These are phyloP conservation scores for Phytophthora gonapodyides DNA, from an alignment of 352 stramenopile species.

Conservation along the genomic window DNA sequence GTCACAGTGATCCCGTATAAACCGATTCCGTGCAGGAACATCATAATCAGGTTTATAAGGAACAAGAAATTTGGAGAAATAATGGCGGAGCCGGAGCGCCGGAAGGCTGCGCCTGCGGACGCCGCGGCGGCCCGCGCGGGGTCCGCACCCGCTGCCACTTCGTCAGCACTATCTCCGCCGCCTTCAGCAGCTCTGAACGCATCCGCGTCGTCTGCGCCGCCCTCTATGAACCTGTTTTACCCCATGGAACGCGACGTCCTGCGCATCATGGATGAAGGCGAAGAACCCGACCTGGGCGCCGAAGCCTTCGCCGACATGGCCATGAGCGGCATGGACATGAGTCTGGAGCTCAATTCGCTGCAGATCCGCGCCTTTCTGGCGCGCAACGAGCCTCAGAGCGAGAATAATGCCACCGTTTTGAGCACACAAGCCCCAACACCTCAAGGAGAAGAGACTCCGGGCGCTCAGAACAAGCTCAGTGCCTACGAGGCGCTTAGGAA, in stretches of 20 bases:
- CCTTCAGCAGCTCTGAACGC: neutral
- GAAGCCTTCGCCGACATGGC: slow-evolving; percentile 66
- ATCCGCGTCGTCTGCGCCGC: neutral
- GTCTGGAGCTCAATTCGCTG: slow-evolving; percentile 59
- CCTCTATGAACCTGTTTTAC: slow-evolving; percentile 26
- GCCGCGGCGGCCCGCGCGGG: neutral
- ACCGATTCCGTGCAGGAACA: too few relatives aligned
- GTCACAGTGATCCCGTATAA: too few relatives aligned
- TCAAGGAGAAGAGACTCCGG: slow-evolving; percentile 1
- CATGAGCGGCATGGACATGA: slow-evolving; percentile 63
- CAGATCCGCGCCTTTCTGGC: slow-evolving; percentile 61
- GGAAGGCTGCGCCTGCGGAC: slow-evolving; percentile 3
- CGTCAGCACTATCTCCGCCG: neutral
- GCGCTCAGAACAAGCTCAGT: slow-evolving; percentile 14
- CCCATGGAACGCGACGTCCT: slow-evolving; percentile 35
- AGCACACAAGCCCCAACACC: neutral
- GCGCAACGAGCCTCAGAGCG: slow-evolving; percentile 32
- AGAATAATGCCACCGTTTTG: neutral
- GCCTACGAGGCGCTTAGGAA: slow-evolving; percentile 38
- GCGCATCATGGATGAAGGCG: slow-evolving; percentile 53
- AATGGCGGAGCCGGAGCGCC: slow-evolving; percentile 4
- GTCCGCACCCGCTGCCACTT: neutral
- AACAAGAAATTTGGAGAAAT: neutral
- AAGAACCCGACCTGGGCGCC: slow-evolving; percentile 51
- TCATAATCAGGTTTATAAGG: neutral